Conservation (phyloP, 768 basidiomycete species). For the Naganishia onofrii region DNA sequence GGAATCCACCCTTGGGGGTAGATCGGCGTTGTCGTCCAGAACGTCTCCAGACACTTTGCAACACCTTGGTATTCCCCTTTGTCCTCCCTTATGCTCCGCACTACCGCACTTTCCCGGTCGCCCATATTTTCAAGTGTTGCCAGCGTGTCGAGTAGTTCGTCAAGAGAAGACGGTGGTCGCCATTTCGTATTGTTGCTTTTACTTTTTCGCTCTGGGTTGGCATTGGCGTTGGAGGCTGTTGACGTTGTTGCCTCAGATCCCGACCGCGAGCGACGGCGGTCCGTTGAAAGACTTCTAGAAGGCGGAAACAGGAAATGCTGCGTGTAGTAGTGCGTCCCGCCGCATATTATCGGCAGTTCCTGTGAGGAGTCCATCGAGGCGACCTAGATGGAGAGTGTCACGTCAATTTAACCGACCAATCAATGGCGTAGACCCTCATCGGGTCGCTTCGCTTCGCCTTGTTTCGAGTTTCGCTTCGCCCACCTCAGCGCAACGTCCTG, state of each 20-base stretch:
- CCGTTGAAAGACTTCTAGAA: slow-evolving; percentile 37
- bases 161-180: not conserved
- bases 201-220: not conserved
- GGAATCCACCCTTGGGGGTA: slow-evolving; percentile 30
- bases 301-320: slow-evolving; percentile 88
- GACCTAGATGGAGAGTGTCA: not conserved
- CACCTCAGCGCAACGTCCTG: no score
- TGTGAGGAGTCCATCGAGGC: not conserved
- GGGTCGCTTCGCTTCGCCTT: no score
- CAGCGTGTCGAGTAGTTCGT: not conserved
- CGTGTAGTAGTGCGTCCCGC: slow-evolving; percentile 96
- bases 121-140: not conserved
- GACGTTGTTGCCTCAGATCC: no score
- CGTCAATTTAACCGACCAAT: no score
- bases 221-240: no score
- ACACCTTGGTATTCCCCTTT: not conserved
- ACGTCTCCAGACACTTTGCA: slow-evolving; percentile 47
- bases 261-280: no score
- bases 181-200: slow-evolving; percentile 23
- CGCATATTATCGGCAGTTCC: slow-evolving; percentile 82
- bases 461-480: no score
- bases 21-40: slow-evolving; percentile 38
- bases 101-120: no score
- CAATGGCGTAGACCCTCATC: no score
- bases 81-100: not conserved